A percentile compares a stretch with the other conserved stretches of the same genome.
phyloP scores from a whole-genome alignment of 495 filamentous ascomycete genomes.

The Amorphotheca resinae region DNA sequence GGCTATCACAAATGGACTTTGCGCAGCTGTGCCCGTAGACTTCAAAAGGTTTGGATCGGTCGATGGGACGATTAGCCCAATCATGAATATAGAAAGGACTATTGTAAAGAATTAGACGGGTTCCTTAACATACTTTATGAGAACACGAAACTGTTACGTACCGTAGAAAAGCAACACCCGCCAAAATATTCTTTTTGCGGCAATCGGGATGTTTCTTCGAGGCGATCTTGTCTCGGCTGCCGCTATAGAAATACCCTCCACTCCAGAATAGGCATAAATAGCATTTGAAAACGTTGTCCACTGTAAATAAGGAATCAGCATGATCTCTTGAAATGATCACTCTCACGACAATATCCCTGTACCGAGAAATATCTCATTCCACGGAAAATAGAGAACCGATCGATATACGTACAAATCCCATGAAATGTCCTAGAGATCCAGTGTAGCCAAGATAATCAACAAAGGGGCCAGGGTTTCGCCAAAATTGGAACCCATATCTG shows the following conservation, averaged over 20 bases:
- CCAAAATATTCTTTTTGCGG: slow-evolving; percentile 57
- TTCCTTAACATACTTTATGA: not conserved
- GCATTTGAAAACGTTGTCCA: slow-evolving; percentile 69
- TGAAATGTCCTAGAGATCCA: slow-evolving; percentile 48
- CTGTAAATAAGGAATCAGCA: no score
- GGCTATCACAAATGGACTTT: slow-evolving; percentile 54
- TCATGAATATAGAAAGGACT: slow-evolving; percentile 20
- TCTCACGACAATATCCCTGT: no score
- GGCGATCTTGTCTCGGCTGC: slow-evolving; percentile 62
- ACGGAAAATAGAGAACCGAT: no score
- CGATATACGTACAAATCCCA: no score
- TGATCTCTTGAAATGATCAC: no score
- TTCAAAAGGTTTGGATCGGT: slow-evolving; percentile 38
- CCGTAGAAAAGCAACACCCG: slow-evolving; percentile 58
- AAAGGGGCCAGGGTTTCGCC: slow-evolving; percentile 59
- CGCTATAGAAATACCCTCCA: slow-evolving; percentile 67
- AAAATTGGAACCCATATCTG: slow-evolving; percentile 50
- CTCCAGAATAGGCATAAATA: slow-evolving; percentile 73
- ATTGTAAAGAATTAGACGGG: not conserved
- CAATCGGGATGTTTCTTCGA: slow-evolving; percentile 54
- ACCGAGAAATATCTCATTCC: no score
- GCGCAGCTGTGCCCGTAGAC: slow-evolving; percentile 42
- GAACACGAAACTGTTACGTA: not conserved
- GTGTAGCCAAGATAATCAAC: slow-evolving; percentile 37
- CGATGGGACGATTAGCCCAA: slow-evolving; percentile 42